A percentile compares a stretch with the other conserved stretches of the same genome.
phyloP scores from a whole-genome alignment of 2,329 filamentous ascomycete genomes.

The Coniochaeta sp. region DNA sequence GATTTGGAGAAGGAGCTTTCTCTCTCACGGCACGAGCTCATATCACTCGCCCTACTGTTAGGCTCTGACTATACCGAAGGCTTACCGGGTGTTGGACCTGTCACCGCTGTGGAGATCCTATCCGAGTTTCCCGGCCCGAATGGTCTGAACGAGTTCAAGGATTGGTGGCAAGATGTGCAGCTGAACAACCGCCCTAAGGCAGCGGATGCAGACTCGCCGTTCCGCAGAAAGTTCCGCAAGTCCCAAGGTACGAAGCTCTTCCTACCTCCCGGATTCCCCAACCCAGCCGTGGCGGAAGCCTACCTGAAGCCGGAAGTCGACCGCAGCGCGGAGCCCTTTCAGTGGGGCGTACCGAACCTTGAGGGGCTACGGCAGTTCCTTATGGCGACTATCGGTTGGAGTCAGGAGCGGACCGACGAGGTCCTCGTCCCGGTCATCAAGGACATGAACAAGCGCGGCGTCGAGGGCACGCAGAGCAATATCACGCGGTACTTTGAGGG shows the following conservation, averaged over 20 bases:
- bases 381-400: slow-evolving; percentile 91
- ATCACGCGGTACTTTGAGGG: slow-evolving; percentile 91
- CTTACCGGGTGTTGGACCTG: slow-evolving; percentile 81
- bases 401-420: slow-evolving; percentile 85
- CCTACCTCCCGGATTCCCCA: slow-evolving; percentile 73
- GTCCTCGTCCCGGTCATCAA: slow-evolving; percentile 90
- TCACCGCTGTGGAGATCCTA: slow-evolving; percentile 89
- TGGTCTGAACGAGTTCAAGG: slow-evolving; percentile 65
- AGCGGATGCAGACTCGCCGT: slow-evolving; percentile 51
- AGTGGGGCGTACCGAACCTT: slow-evolving; percentile 93
- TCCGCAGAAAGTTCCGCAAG: slow-evolving; percentile 81
- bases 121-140: slow-evolving; percentile 68
- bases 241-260: slow-evolving; percentile 78
- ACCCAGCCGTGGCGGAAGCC: slow-evolving; percentile 67
- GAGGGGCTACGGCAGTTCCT: slow-evolving; percentile 77
- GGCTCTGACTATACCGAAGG: slow-evolving; percentile 95
- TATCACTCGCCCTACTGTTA: slow-evolving; percentile 81
- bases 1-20: slow-evolving; percentile 89
- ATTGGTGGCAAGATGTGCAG: slow-evolving; percentile 84
- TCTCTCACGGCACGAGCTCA: slow-evolving; percentile 78
- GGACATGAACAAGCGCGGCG: slow-evolving; percentile 85
- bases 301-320: slow-evolving; percentile 88
- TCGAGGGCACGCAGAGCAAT: slow-evolving; percentile 90
- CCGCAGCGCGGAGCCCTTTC: slow-evolving; percentile 66
- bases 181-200: slow-evolving; percentile 53